Percentiles rank a stretch among this genome's conserved stretches.
Conservation (phyloP, 2,329 filamentous ascomycete genomes). For the Lanzia echinophila region DNA sequence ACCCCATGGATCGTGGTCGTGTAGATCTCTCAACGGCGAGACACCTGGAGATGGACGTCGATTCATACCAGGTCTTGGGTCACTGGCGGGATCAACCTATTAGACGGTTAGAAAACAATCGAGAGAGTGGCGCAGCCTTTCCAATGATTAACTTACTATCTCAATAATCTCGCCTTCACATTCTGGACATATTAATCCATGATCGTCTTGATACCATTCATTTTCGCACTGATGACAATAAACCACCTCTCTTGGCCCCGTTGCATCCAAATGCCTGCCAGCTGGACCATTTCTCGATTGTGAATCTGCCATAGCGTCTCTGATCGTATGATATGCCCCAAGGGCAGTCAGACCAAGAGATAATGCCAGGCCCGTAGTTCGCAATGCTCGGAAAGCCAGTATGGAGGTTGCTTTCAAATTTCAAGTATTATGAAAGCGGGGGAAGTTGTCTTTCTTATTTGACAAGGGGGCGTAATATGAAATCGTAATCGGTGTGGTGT, state of each 20-base stretch:
- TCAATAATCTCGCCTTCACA: constrained; percentile 77
- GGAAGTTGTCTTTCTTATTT: background rate
- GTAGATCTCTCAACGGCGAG: constrained; percentile 15
- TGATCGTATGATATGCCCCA: constrained; percentile 45
- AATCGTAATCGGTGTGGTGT: constrained; percentile 1
- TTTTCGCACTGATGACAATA: constrained; percentile 77
- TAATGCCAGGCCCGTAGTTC: constrained; percentile 47
- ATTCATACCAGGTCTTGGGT: constrained; percentile 47
- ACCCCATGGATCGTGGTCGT: constrained; percentile 26
- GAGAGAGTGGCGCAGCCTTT: background rate
- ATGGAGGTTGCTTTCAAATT: constrained; percentile 27
- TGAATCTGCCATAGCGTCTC: constrained; percentile 35
- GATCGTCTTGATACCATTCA: constrained; percentile 73
- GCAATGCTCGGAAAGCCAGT: constrained; percentile 51
- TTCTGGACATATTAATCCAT: constrained; percentile 65
- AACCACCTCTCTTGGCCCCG: constrained; percentile 59
- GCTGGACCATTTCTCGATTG: constrained; percentile 11
- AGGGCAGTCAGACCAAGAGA: constrained; percentile 54
- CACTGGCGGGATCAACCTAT: constrained; percentile 50
- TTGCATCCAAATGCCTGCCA: constrained; percentile 43
- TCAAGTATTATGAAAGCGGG: background rate
- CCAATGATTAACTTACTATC: constrained; percentile 55
- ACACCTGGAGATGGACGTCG: constrained; percentile 11
- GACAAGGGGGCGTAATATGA: background rate
- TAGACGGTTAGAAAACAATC: constrained; percentile 19